Evolutionary conservation across 2,329 filamentous ascomycete genomes (phyloP).

Genomic region (Diaporthe caulivora): DNA sequence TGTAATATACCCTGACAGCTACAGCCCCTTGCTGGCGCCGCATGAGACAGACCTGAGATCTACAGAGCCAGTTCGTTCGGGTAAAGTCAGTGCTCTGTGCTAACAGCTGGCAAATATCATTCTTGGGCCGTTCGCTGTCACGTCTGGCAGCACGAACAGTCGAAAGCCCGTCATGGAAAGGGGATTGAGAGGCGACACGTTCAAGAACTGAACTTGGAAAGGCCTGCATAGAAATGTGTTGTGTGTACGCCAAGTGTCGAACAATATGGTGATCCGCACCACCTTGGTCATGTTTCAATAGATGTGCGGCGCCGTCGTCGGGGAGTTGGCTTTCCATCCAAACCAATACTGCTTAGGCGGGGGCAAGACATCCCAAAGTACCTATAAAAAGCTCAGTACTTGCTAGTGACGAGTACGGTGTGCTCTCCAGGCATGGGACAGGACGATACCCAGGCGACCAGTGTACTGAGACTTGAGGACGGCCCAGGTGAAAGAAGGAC

Average conservation of each 20-base stretch:
- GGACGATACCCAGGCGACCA: background rate
- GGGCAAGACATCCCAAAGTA: background rate
- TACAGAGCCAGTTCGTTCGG: background rate
- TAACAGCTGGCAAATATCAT: background rate
- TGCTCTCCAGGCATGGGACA: background rate
- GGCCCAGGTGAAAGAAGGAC: background rate
- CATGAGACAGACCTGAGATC: background rate
- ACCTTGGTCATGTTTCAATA: background rate
- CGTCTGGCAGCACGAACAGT: too few species aligned
- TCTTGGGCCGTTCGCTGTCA: background rate
- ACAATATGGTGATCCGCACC: background rate
- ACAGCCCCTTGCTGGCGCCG: background rate
- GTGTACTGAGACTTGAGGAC: constrained; percentile 13
- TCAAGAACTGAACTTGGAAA: background rate
- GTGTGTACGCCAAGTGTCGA: background rate
- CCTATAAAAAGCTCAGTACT: background rate
- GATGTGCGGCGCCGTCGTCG: background rate
- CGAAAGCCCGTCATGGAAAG: background rate
- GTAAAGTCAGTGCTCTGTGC: background rate
- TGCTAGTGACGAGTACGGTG: too few species aligned
- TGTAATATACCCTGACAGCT: background rate
- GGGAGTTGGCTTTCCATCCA: background rate
- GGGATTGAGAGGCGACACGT: too few species aligned
- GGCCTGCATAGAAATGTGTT: background rate
- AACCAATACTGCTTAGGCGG: background rate